Evolutionary conservation across 2,329 filamentous ascomycete species (phyloP).

Genomic region (Microdochium nivale): DNA sequence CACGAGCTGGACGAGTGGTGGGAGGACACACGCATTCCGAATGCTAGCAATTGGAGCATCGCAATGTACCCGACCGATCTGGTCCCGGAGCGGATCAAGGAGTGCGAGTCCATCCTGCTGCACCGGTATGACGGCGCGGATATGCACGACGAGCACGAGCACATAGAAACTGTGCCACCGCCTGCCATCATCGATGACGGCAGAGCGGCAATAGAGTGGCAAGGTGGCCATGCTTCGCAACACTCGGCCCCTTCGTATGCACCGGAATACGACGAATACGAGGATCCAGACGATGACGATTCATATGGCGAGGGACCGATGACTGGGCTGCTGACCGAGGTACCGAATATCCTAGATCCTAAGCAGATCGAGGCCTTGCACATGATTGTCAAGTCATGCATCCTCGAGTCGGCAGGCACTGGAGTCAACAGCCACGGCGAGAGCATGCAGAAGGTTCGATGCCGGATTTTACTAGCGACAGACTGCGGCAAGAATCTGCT

Average conservation of each 20-base stretch:
- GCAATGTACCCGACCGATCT: slow-evolving; percentile 53
- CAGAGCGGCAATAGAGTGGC: slow-evolving; percentile 20
- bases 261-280: slow-evolving; percentile 42
- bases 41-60: slow-evolving; percentile 49
- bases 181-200: slow-evolving; percentile 24
- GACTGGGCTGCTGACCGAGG: slow-evolving; percentile 81
- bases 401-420: slow-evolving; percentile 72
- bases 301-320: slow-evolving; percentile 72
- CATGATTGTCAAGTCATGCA: slow-evolving; percentile 95
- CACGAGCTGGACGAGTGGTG: slow-evolving; percentile 59
- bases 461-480: slow-evolving; percentile 79
- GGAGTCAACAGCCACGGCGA: slow-evolving; percentile 58
- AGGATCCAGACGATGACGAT: slow-evolving; percentile 54
- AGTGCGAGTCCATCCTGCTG: slow-evolving; percentile 51
- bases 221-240: slow-evolving; percentile 24
- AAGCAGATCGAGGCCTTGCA: slow-evolving; percentile 93
- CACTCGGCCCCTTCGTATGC: slow-evolving; percentile 28
- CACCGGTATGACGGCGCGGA: slow-evolving; percentile 40
- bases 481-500: slow-evolving; percentile 86
- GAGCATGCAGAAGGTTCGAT: slow-evolving; percentile 84
- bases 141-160: slow-evolving; percentile 22
- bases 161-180: slow-evolving; percentile 16
- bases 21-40: slow-evolving; percentile 50
- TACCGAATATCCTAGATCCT: slow-evolving; percentile 87
- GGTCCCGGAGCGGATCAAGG: slow-evolving; percentile 46